A percentile compares a stretch with the other conserved stretches of the same genome.
These are phyloP conservation scores for Fusarium nanum DNA, from an alignment of 2,329 filamentous ascomycete genomes.

Conservation along the genomic window DNA sequence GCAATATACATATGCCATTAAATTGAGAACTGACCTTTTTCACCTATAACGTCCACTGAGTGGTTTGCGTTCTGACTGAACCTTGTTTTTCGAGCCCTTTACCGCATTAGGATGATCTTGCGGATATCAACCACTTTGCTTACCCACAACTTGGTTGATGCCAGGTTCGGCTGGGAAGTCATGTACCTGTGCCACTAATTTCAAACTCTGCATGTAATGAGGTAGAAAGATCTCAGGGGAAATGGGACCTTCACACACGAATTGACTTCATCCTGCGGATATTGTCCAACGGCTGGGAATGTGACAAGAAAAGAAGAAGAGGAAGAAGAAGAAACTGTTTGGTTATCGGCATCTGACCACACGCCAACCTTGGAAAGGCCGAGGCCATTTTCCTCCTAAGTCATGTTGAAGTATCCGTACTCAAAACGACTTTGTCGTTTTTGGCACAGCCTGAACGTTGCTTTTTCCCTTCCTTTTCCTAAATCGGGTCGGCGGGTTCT, in stretches of 20 bases:
- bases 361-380: constrained; percentile 2
- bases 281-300: constrained; percentile 1
- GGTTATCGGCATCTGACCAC: constrained; percentile 7
- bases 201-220: constrained; percentile 9
- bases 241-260: constrained; percentile 3
- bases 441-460: constrained; percentile 16
- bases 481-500: constrained; percentile 21
- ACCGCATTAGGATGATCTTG: constrained; percentile 31
- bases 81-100: constrained; percentile 34
- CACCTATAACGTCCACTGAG: constrained; percentile 10
- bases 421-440: constrained; percentile 20
- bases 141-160: constrained; percentile 31
- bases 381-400: neutral
- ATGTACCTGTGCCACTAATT: constrained; percentile 27
- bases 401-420: neutral
- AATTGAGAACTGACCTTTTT: constrained; percentile 27
- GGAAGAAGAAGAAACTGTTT: constrained; percentile 10
- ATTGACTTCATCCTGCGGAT: constrained; percentile 2
- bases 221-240: constrained; percentile 3
- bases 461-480: constrained; percentile 22
- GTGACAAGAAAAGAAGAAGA: constrained; percentile 10
- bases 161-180: constrained; percentile 26
- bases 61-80: constrained; percentile 35
- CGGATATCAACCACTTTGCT: constrained; percentile 24
- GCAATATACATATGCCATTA: constrained; percentile 1